These are phyloP conservation scores for Phialophora verrucosa DNA, from an alignment of 2,329 filamentous ascomycete genomes.

Conservation along the genomic window DNA sequence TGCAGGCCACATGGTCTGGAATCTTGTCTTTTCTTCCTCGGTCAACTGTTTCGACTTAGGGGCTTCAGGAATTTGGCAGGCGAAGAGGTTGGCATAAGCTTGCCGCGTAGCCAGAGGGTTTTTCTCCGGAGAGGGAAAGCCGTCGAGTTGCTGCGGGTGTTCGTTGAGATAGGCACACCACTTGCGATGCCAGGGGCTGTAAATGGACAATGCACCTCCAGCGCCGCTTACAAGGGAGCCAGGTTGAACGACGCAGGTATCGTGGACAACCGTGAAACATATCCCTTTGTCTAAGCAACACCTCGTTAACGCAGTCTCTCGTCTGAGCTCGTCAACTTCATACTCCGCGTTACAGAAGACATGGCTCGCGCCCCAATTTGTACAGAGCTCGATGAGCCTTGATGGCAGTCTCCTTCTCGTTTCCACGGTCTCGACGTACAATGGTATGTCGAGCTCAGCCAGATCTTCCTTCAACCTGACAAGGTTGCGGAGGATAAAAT, in stretches of 20 bases:
- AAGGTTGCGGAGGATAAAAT: slow-evolving; percentile 79
- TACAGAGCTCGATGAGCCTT: slow-evolving; percentile 68
- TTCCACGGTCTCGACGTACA: slow-evolving; percentile 75
- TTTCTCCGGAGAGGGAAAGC: slow-evolving; percentile 61
- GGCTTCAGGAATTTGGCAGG: slow-evolving; percentile 63
- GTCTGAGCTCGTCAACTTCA: slow-evolving; percentile 84
- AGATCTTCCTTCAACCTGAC: slow-evolving; percentile 69
- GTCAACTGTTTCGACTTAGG: slow-evolving; percentile 68
- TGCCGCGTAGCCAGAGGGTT: slow-evolving; percentile 60
- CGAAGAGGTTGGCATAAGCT: slow-evolving; percentile 64
- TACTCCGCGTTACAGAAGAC: slow-evolving; percentile 87
- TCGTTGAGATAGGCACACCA: slow-evolving; percentile 77
- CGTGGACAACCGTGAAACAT: slow-evolving; percentile 73
- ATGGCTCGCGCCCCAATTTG: slow-evolving; percentile 74
- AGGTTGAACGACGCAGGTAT: slow-evolving; percentile 81
- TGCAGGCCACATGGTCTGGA: slow-evolving; percentile 70
- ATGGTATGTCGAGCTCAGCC: slow-evolving; percentile 73
- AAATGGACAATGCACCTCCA: slow-evolving; percentile 83
- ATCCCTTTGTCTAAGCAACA: slow-evolving; percentile 67
- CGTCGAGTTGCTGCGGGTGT: slow-evolving; percentile 69
- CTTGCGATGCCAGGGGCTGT: slow-evolving; percentile 77
- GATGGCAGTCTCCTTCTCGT: slow-evolving; percentile 66
- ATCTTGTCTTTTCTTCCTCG: slow-evolving; percentile 63
- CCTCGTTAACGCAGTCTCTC: slow-evolving; percentile 72
- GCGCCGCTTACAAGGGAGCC: slow-evolving; percentile 65